Base-by-base conservation (phyloP, 345 rosid species). In the Salix suchowensis region DNA sequence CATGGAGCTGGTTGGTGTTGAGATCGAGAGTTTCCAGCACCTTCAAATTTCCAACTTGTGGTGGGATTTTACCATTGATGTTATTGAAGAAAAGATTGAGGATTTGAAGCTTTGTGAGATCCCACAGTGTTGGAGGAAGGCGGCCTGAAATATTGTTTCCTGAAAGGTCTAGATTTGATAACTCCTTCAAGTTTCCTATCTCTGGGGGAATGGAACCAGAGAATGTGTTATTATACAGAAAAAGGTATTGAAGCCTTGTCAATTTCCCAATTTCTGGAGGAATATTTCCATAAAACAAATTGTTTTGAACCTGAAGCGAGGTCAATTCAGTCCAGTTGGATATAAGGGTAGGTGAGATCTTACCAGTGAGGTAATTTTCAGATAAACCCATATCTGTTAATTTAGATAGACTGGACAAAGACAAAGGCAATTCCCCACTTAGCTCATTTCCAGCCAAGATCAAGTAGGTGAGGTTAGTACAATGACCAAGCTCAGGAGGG, bases 401-500 rank as follows among this genome's bases (percentile, higher is more conserved):
- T 54, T 76, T 80, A 24, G 54, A 18, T 76, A 88, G 85, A 80
- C 77, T 83, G 62, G 90, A 87, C 78, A 91, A 80, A 23, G 93
- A 89, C 65, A 58, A 23, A 28, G 91, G 93, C 73, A 91, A 52
- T 5, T 73, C 80, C 68, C 93, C 96, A 21, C 74, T 84, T 44
- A 91, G 81, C 24, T 73, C 54, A 76, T 91, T 91, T 67, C 0
- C 46, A 21, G 90, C 92, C 55, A 91, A 74, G 37, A 89, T 91
- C 78, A 91, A 65, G 74, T n/a, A 85, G 13, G 54, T 32, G 55
- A 86, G 86, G 67, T 87, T 84, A 12, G 82, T 72, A 68, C 92
- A 89, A 24, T 79, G 74, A 15, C 96, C 86, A 62, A 91, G 82
- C 79, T 89, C 89, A 13, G 85, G 21, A 67, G 93, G 96, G 52